A percentile compares a stretch with the other conserved stretches of the same genome.
Evolutionary conservation across 2,329 filamentous ascomycete genomes (phyloP).

Genomic region (Scedosporium aurantiacum): DNA sequence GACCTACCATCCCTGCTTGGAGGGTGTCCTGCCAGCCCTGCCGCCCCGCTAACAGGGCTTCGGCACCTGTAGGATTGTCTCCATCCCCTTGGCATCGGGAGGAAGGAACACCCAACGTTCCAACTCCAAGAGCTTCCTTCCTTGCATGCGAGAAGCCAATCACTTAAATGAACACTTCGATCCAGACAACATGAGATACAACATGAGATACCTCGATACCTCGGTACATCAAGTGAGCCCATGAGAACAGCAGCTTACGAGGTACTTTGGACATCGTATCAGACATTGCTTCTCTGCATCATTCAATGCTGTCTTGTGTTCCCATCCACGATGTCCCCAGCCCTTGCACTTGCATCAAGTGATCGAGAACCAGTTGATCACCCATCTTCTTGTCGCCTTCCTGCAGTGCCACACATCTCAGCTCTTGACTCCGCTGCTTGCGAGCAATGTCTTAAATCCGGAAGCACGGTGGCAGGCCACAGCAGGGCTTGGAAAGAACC

Average conservation of each 20-base stretch:
- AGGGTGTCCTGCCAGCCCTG: background rate
- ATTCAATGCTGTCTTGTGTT: no score
- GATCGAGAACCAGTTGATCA: background rate
- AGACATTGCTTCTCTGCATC: no score
- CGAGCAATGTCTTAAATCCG: background rate
- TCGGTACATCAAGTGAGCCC: background rate
- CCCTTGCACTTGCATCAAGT: background rate
- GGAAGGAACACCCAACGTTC: background rate
- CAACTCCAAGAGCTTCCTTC: no score
- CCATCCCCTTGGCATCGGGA: background rate
- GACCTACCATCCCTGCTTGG: background rate
- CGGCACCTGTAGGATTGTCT: background rate
- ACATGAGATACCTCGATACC: no score
- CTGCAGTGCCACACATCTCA: background rate
- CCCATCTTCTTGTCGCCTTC: background rate
- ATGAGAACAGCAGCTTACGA: background rate
- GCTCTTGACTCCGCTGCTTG: background rate
- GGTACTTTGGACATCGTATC: no score
- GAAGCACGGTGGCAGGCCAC: background rate
- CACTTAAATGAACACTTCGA: no score
- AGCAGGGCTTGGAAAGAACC: background rate
- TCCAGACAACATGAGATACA: no score
- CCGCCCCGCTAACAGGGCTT: background rate
- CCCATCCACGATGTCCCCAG: no score
- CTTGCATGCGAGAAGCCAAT: no score